Evolutionary conservation across 805 yeast species (phyloP).

Genomic region (Komagataella pseudopastoris): DNA sequence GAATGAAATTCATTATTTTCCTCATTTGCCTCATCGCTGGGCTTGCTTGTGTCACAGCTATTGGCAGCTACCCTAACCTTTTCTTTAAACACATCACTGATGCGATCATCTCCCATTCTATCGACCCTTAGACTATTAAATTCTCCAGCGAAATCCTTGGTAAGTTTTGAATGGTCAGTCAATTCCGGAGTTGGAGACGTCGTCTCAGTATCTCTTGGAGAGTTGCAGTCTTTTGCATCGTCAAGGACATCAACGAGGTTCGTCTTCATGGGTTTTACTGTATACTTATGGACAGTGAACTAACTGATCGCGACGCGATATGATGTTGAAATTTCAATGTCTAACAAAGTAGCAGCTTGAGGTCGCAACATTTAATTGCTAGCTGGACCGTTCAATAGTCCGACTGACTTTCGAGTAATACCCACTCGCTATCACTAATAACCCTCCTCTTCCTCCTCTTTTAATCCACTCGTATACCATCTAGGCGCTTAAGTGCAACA

Average conservation of each 20-base stretch:
- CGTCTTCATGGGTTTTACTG: background rate
- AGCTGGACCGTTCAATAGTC: too few relatives aligned
- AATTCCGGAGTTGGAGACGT: background rate
- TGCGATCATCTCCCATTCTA: background rate
- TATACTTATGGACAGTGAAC: too few relatives aligned
- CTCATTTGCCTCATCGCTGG: background rate
- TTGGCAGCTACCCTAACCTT: background rate
- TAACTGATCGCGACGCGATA: background rate
- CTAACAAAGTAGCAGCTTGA: too few relatives aligned
- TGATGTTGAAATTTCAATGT: background rate
- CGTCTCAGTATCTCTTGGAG: background rate
- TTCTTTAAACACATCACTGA: background rate
- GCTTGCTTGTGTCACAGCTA: background rate
- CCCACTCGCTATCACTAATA: too few relatives aligned
- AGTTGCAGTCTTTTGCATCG: background rate
- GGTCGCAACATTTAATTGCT: too few relatives aligned
- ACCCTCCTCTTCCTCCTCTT: too few relatives aligned
- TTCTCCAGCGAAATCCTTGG: background rate
- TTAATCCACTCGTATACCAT: too few relatives aligned
- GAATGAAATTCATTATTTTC: background rate
- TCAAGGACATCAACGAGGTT: background rate
- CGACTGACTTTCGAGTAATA: too few relatives aligned
- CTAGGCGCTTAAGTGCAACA: too few relatives aligned
- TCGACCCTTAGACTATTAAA: background rate
- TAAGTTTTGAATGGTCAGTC: background rate